These are phyloP conservation scores for Raffaelea albimanens DNA, from an alignment of 2,329 filamentous ascomycete species.

Conservation along the genomic window DNA sequence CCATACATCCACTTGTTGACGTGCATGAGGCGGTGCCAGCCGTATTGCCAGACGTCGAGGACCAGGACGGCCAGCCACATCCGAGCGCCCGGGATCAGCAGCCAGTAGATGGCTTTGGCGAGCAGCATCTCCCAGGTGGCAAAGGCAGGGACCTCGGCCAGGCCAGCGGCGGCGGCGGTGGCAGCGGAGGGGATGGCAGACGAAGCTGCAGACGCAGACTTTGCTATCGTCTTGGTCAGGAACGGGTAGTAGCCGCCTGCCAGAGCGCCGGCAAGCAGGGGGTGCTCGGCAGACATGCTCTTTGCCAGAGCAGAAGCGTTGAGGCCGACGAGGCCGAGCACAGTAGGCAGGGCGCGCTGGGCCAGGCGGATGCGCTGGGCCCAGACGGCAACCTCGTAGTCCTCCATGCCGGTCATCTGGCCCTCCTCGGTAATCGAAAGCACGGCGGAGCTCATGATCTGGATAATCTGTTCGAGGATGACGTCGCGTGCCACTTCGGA, in stretches of 20 bases:
- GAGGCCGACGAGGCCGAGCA: conserved; percentile 64
- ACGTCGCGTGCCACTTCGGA: conserved; percentile 87
- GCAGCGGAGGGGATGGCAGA: conserved; percentile 17
- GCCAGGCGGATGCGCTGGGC: conserved; percentile 70
- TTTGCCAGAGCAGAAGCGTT: conserved; percentile 68
- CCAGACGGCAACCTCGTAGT: conserved; percentile 85
- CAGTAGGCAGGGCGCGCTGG: conserved; percentile 65
- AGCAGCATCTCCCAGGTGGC: conserved; percentile 69
- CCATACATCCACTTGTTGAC: conserved; percentile 95
- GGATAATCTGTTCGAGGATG: conserved; percentile 81
- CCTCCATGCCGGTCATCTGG: conserved; percentile 66
- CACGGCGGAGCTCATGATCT: conserved; percentile 60
- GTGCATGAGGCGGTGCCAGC: conserved; percentile 93
- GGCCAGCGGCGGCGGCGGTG: conserved; percentile 40
- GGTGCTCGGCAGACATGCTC: conserved; percentile 61
- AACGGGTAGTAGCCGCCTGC: conserved; percentile 74
- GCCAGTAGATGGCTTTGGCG: conserved; percentile 73
- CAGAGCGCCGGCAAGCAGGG: conserved; percentile 64
- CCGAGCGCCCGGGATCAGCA: conserved; percentile 66
- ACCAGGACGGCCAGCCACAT: conserved; percentile 65
- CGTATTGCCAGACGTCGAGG: conserved; percentile 97
- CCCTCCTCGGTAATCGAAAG: conserved; percentile 64
- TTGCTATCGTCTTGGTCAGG: conserved; percentile 39
- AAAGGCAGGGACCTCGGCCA: conserved; percentile 56
- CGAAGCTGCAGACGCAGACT: background rate